These are phyloP conservation scores for Pistacia vera DNA, from an alignment of 345 rosid genomes.

Conservation along the genomic window DNA sequence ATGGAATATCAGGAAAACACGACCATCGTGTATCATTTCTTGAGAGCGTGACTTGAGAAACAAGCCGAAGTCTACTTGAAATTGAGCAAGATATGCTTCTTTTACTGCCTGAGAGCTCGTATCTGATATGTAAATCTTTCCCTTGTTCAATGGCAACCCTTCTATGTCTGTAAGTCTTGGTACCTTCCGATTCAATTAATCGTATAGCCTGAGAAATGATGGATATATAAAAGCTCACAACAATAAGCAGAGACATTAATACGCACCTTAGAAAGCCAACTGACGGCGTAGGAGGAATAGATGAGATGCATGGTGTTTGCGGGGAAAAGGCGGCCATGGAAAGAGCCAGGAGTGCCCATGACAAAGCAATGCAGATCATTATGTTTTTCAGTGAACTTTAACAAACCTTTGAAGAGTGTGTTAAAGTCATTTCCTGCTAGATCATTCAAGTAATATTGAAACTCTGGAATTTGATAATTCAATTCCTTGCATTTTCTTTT, in stretches of 20 bases:
- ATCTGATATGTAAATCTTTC: constrained; percentile 23
- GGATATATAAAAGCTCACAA: constrained; percentile 26
- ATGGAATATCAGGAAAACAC: constrained; percentile 18
- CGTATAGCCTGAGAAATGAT: too few relatives aligned
- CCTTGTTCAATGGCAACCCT: constrained; percentile 27
- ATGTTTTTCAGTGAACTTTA: background rate
- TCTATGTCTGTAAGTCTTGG: constrained; percentile 18
- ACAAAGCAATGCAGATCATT: constrained; percentile 14
- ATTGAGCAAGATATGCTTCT: constrained; percentile 32
- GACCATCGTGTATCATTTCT: constrained; percentile 26
- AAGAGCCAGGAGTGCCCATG: constrained; percentile 29
- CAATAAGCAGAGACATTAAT: background rate
- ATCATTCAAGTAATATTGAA: constrained; percentile 27
- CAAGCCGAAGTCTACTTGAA: constrained; percentile 22
- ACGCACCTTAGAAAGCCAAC: too few relatives aligned
- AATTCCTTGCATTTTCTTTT: background rate
- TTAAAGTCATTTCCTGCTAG: constrained; percentile 35
- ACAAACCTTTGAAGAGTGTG: constrained; percentile 21
- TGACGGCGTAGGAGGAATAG: too few relatives aligned
- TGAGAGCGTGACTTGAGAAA: constrained; percentile 22
- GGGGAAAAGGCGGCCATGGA: constrained; percentile 28
- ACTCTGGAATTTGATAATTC: constrained; percentile 8
- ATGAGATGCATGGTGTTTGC: constrained; percentile 14
- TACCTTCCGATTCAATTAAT: constrained; percentile 2
- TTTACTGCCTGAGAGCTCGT: constrained; percentile 23